phyloP scores from a whole-genome alignment of 129 eudicot species.

The Kitagawia praeruptora region DNA sequence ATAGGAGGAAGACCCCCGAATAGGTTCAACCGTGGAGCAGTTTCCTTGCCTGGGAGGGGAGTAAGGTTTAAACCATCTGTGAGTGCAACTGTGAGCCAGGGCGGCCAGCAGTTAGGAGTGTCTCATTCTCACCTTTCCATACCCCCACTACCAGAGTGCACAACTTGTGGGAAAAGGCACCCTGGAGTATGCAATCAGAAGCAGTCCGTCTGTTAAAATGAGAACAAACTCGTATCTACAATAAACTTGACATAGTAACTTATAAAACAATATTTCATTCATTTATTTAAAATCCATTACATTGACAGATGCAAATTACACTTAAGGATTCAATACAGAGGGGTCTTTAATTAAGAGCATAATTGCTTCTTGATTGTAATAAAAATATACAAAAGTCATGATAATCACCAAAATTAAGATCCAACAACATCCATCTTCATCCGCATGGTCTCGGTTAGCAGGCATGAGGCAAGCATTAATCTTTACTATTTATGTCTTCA shows the following conservation, averaged over 20 bases:
- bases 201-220: too few relatives aligned
- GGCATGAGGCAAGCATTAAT: constrained; percentile 1
- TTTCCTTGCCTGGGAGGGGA: too few relatives aligned
- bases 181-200: too few relatives aligned
- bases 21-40: too few relatives aligned
- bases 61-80: too few relatives aligned
- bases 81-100: too few relatives aligned
- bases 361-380: background rate
- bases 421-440: background rate
- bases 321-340: background rate
- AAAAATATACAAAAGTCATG: background rate
- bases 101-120: too few relatives aligned
- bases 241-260: background rate
- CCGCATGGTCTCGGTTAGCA: background rate
- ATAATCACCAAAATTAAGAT: background rate
- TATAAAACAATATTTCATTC: background rate
- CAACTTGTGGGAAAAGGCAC: too few relatives aligned
- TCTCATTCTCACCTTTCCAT: too few relatives aligned
- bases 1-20: too few relatives aligned
- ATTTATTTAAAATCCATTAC: background rate
- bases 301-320: background rate
- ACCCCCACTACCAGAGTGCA: too few relatives aligned
- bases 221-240: too few relatives aligned
- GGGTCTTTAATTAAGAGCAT: background rate
- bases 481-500: constrained; percentile 6